Base-by-base conservation (phyloP, 495 filamentous ascomycete species). In the Xanthoparmelia taractica region DNA sequence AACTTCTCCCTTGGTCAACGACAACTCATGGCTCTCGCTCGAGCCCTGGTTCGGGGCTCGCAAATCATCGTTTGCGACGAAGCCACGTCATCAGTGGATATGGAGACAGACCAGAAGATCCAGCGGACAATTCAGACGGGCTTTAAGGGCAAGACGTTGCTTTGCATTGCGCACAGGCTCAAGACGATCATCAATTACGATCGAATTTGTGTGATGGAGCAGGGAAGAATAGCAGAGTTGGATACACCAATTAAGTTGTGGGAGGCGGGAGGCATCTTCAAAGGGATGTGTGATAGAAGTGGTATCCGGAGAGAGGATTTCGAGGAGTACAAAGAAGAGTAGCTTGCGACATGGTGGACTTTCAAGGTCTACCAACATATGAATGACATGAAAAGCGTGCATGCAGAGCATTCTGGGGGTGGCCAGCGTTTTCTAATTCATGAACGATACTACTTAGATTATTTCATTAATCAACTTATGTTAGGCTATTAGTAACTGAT, bases 1-100 rank as follows among this genome's bases (percentile, higher is more conserved):
- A 98, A 97, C 74, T 98, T 95, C 78, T 94, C 89, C 1, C 85
- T 97, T n/a, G 93, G 94, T 1, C 93, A 98, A 75, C 85, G 93
- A 5, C 93, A 98, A 70, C 84, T 97, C 18, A 95, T 98, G 89
- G 93, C 94, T 5, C 80, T 98, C 1, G 93, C 93, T 1, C 85
- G 93, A 0, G 93, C 93, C 0, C 82, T 97, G 3, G 92, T 97
- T 0, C 84, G 94, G 37, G 83, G 87, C 36, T 87, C 86, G 0
- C 89, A 89, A 67, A 96, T 97, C 75, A 96, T 97, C 68, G 86
- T 98, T 57, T 96, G 91, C 74, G 93, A 98, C 77, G 94, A 97
- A 75, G 93, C 94, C 0, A 98, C 93, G 0, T 90, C 85, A 6
- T 88, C 84, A 7, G 92, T 98, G 8, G 93, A 98, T 74, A 92